phyloP scores from a whole-genome alignment of 768 basidiomycete genomes.

The Brasilioporus rufonigricans region DNA sequence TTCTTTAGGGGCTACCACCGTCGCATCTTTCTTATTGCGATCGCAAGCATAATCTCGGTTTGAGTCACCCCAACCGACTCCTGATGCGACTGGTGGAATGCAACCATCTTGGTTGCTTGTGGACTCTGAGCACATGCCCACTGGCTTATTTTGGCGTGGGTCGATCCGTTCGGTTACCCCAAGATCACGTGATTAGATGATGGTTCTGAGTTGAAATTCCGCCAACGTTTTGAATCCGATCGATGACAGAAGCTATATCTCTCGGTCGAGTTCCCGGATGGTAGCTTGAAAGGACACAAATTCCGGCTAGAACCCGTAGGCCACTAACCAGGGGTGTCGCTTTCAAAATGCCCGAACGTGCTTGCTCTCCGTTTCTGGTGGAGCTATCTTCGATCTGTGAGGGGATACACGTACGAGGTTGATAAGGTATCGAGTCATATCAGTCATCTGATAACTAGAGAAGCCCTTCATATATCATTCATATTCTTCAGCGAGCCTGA shows the following conservation, averaged over 20 bases:
- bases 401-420: background rate
- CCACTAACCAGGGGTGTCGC: background rate
- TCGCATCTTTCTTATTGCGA: background rate
- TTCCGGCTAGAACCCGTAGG: conserved; percentile 1
- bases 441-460: conserved; percentile 8
- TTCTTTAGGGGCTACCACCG: background rate
- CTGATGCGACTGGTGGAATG: conserved; percentile 5
- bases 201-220: background rate
- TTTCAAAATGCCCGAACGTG: conserved; percentile 7
- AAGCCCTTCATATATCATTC: conserved; percentile 14
- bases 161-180: conserved; percentile 2
- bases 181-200: background rate
- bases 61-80: background rate
- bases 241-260: conserved; percentile 7
- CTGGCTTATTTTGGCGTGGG: background rate
- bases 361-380: background rate
- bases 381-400: background rate
- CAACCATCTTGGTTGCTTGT: background rate
- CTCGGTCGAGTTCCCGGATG: conserved; percentile 1
- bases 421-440: conserved; percentile 23
- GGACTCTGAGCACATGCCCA: background rate
- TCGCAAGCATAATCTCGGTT: conserved; percentile 6
- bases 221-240: background rate
- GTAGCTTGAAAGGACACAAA: conserved; percentile 4
- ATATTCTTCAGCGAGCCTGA: conserved; percentile 5